Base-by-base conservation (phyloP, 177 flowering plant species). In the Vitis hybrid region DNA sequence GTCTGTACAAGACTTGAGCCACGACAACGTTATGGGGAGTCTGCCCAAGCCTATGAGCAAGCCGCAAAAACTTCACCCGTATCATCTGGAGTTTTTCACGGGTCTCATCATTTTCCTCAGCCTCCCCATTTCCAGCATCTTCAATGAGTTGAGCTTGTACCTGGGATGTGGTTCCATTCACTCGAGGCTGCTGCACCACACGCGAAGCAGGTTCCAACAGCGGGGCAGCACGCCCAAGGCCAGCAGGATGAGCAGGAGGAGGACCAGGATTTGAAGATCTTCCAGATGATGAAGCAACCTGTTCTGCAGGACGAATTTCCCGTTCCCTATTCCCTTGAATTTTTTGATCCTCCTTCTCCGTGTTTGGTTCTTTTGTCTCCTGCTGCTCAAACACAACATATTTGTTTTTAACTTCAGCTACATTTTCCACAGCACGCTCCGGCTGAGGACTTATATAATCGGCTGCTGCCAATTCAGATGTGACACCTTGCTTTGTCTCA, bases 11-110 rank as follows among this genome's bases (percentile, higher is more conserved):
- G 62, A 95, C 99, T 73, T 95, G 99, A 57, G 99, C 98, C 65
- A 95, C 99, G 39, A 95, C 99, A 78, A 88, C 93, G 83, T 95
- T 95, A 73, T 95, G 99, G 13, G 99, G 98, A 67, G 99, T 95
- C 81, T 95, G 99, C 22, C 99, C 99, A 69, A 93, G 98, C 73
- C 99, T 82, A 77, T 86, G 90, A 12, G 99, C 98, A 71, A 95
- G 96, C 45, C 99, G 84, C 78, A 95, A 76, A 76, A 95, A 95
- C 67, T 95, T 95, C 66, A 95, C 98, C 63, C 99, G 87, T 64
- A 95, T 93, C 92, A 89, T 91, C 81, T 95, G 98, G 66, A 95
- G 97, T 71, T 90, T 88, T 74, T 95, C 98, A 29, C 99, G 91
- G 55, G 97, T 91, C 81, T 93, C 99, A 68, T 90, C 97, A 76